A percentile compares a stretch with the other conserved stretches of the same genome.
phyloP scores from a whole-genome alignment of 2,329 filamentous ascomycete genomes.

The Septoria linicola region DNA sequence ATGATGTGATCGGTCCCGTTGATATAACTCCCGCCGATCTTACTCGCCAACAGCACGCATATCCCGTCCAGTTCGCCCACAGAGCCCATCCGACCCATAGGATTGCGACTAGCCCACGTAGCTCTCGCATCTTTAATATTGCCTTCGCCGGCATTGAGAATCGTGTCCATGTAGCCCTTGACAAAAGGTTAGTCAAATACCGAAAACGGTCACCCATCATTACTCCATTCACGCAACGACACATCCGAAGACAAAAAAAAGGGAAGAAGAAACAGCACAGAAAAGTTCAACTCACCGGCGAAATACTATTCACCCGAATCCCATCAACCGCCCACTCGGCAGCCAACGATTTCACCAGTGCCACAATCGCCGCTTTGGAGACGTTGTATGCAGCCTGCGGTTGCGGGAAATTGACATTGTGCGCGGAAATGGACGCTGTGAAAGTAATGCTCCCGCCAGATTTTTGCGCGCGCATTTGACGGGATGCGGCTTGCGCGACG shows the following conservation, averaged over 20 bases:
- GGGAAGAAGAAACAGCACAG: no score
- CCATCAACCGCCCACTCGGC: slow-evolving; percentile 72
- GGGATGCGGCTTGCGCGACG: slow-evolving; percentile 63
- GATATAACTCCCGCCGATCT: slow-evolving; percentile 35
- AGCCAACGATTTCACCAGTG: slow-evolving; percentile 64
- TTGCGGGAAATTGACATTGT: slow-evolving; percentile 69
- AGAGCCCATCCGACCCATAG: slow-evolving; percentile 43
- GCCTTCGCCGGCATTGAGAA: slow-evolving; percentile 57
- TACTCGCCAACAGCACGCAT: slow-evolving; percentile 39
- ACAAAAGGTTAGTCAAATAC: slow-evolving; percentile 71
- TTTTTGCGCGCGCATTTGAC: slow-evolving; percentile 53
- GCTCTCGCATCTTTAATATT: slow-evolving; percentile 37
- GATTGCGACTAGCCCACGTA: slow-evolving; percentile 39
- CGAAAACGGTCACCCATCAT: no score
- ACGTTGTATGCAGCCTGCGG: slow-evolving; percentile 72
- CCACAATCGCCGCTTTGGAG: slow-evolving; percentile 65
- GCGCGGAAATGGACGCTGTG: slow-evolving; percentile 66
- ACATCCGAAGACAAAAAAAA: no score
- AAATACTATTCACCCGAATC: slow-evolving; percentile 68
- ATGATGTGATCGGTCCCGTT: slow-evolving; percentile 42
- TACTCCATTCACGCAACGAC: no score
- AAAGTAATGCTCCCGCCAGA: slow-evolving; percentile 64
- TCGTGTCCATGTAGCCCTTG: slow-evolving; percentile 76
- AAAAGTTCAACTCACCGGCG: slow-evolving; percentile 68
- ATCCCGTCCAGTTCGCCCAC: slow-evolving; percentile 41